Evolutionary conservation across 2,329 filamentous ascomycete species (phyloP).

Genomic region (Cladosporium oxysporum): DNA sequence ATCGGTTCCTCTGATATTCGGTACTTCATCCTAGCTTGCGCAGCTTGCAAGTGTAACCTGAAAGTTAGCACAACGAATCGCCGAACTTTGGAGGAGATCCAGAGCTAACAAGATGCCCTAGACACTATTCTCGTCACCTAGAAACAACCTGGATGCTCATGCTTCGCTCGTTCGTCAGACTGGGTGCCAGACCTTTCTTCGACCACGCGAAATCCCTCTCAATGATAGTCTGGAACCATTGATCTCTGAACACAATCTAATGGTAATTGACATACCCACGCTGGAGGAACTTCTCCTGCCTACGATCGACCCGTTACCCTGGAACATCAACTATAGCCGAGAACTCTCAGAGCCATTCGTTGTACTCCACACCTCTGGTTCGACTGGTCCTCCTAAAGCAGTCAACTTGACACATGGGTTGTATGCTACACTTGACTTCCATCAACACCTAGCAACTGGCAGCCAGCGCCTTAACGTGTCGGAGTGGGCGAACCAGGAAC

Average conservation of each 20-base stretch:
- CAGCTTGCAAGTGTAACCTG: slow-evolving; percentile 20
- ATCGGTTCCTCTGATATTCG: slow-evolving; percentile 22
- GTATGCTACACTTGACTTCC: slow-evolving; percentile 10
- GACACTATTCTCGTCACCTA: slow-evolving; percentile 21
- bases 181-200: slow-evolving; percentile 9
- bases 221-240: background rate
- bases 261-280: background rate
- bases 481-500: slow-evolving; percentile 11
- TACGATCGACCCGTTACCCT: background rate
- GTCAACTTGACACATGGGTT: slow-evolving; percentile 17
- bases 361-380: slow-evolving; percentile 28
- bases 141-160: slow-evolving; percentile 21
- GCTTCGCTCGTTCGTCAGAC: slow-evolving; percentile 17
- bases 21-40: slow-evolving; percentile 24
- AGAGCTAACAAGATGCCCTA: background rate
- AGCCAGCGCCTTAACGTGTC: slow-evolving; percentile 4
- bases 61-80: background rate
- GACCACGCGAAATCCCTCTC: background rate
- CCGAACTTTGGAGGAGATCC: background rate
- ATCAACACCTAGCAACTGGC: slow-evolving; percentile 20
- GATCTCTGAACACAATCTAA: background rate
- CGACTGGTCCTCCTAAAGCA: slow-evolving; percentile 26
- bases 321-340: background rate
- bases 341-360: slow-evolving; percentile 8
- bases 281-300: background rate